These are phyloP conservation scores for Acanthochlamys bracteata DNA, from an alignment of 106 monocot genomes.

Conservation along the genomic window DNA sequence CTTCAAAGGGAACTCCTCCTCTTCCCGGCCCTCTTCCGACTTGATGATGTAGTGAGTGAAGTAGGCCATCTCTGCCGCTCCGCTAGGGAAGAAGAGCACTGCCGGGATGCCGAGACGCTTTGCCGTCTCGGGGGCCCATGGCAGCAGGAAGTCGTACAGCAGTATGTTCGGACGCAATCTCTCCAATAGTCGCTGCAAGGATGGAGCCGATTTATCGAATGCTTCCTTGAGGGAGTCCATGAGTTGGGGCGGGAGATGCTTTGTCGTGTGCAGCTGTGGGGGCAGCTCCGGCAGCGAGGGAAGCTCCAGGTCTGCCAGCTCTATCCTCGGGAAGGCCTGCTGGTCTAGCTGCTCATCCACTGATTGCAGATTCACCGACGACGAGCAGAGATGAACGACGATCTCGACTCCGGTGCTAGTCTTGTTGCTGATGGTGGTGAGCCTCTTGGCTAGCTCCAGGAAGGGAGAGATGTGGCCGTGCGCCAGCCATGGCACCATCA, in stretches of 20 bases:
- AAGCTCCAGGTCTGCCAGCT: slow-evolving; percentile 40
- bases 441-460: slow-evolving; percentile 46
- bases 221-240: slow-evolving; percentile 41
- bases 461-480: slow-evolving; percentile 58
- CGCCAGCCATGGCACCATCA: slow-evolving; percentile 81
- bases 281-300: slow-evolving; percentile 27
- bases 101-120: slow-evolving; percentile 22
- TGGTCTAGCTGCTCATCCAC: slow-evolving; percentile 5
- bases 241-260: slow-evolving; percentile 39
- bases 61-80: slow-evolving; percentile 21
- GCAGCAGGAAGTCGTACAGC: slow-evolving; percentile 59
- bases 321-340: slow-evolving; percentile 18
- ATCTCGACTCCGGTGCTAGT: slow-evolving; percentile 2
- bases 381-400: slow-evolving; percentile 41
- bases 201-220: slow-evolving; percentile 31
- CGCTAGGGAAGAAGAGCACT: slow-evolving; percentile 28
- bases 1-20: slow-evolving; percentile 29
- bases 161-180: slow-evolving; percentile 30
- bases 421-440: too few species aligned
- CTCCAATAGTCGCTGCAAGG: slow-evolving; percentile 23
- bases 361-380: slow-evolving; percentile 31
- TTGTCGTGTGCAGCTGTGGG: slow-evolving; percentile 44
- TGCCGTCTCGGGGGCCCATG: slow-evolving; percentile 47
- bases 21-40: slow-evolving; percentile 2
- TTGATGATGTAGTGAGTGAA: slow-evolving; percentile 21